These are phyloP conservation scores for Penicillium sp. DNA, from an alignment of 2,329 filamentous ascomycete genomes.

Conservation along the genomic window DNA sequence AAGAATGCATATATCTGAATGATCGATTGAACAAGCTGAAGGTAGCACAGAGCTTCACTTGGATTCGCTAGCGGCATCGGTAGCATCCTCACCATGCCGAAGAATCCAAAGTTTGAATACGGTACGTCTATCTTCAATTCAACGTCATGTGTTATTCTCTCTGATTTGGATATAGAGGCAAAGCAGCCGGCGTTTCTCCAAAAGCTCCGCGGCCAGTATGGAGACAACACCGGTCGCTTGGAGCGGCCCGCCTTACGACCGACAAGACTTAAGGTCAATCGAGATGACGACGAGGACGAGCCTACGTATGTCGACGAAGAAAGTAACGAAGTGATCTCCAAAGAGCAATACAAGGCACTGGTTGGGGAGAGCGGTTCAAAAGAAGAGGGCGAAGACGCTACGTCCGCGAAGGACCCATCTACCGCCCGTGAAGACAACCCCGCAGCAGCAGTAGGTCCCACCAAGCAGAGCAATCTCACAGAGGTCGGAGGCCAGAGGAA, in stretches of 20 bases:
- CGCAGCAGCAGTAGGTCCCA: constrained; percentile 12
- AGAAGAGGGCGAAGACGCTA: constrained; percentile 11
- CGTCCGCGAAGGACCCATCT: constrained; percentile 13
- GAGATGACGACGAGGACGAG: constrained; percentile 41
- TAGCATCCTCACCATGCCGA: constrained; percentile 32
- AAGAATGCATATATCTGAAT: constrained; percentile 7
- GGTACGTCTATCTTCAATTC: constrained; percentile 28
- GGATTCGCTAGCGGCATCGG: constrained; percentile 10
- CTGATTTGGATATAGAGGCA: constrained; percentile 30
- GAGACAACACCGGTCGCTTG: constrained; percentile 34
- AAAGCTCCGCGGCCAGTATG: constrained; percentile 40
- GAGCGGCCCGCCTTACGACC: constrained; percentile 38
- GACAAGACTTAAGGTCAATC: constrained; percentile 32
- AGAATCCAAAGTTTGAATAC: constrained; percentile 45
- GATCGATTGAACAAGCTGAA: not conserved
- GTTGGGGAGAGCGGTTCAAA: constrained; percentile 27
- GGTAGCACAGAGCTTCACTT: constrained; percentile 14
- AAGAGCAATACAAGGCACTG: constrained; percentile 41
- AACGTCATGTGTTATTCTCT: not conserved
- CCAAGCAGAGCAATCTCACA: constrained; percentile 37
- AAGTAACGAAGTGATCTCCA: constrained; percentile 44
- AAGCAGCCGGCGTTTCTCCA: constrained; percentile 45
- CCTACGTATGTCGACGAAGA: constrained; percentile 46
- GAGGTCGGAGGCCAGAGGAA: constrained; percentile 43
- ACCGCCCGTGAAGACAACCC: constrained; percentile 14